Evolutionary conservation across 2,329 filamentous ascomycete species (phyloP).

Genomic region (Hypoxylon sp.): DNA sequence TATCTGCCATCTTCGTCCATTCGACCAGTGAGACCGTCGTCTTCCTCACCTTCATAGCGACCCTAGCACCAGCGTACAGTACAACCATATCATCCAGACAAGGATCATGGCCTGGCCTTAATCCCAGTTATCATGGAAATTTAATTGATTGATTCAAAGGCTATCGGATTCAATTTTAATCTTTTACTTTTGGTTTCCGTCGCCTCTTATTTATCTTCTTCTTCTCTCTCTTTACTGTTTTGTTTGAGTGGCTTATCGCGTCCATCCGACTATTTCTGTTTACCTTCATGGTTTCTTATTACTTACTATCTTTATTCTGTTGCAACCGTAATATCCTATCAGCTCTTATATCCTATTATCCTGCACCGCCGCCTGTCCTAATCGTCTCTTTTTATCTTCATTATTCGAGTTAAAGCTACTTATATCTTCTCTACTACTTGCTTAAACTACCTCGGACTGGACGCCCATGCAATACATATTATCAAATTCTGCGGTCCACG

Average conservation of each 20-base stretch:
- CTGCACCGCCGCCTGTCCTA: constrained; percentile 1
- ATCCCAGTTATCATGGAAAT: constrained; percentile 43
- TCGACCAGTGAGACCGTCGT: constrained; percentile 21
- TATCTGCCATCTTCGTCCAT: constrained; percentile 16
- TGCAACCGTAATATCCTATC: constrained; percentile 23
- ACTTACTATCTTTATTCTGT: constrained; percentile 26
- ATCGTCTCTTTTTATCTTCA: constrained; percentile 2
- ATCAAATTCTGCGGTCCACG: constrained; percentile 5
- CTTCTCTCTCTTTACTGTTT: constrained; percentile 10
- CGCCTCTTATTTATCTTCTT: constrained; percentile 9
- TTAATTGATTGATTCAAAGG: constrained; percentile 43
- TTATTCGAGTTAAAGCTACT: constrained; percentile 3
- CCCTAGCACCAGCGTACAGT: neutral
- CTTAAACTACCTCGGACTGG: constrained; percentile 21
- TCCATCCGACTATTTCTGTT: constrained; percentile 10
- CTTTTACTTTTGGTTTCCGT: constrained; percentile 14
- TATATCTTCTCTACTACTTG: constrained; percentile 2
- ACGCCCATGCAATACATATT: constrained; percentile 29
- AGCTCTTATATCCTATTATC: constrained; percentile 19
- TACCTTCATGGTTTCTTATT: constrained; percentile 21
- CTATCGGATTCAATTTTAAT: constrained; percentile 20
- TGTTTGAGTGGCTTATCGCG: constrained; percentile 25
- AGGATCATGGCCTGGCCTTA: constrained; percentile 43
- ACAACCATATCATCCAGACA: constrained; percentile 23
- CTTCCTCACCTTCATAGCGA: constrained; percentile 1